Evolutionary conservation across 768 basidiomycete species (phyloP).

Genomic region (Crucibulum laeve): DNA sequence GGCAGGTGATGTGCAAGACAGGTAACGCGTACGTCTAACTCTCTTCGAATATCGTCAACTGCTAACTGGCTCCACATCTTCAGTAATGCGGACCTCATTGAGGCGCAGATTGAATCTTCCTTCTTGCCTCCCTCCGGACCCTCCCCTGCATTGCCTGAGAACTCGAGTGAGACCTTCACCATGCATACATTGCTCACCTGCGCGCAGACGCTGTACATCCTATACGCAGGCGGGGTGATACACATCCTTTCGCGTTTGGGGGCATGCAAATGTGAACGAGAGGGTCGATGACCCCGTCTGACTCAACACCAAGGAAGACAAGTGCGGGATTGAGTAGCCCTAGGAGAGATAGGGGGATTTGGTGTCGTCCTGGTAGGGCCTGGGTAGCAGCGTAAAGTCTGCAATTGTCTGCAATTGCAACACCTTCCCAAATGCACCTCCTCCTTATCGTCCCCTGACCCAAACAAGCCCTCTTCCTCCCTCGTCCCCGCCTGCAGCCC

Average conservation of each 20-base stretch:
- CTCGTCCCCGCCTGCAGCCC: slow-evolving; percentile 56
- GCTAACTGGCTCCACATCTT: too few relatives aligned
- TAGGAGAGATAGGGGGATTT: slow-evolving; percentile 70
- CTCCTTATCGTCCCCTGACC: slow-evolving; percentile 35
- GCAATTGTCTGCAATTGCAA: slow-evolving; percentile 34
- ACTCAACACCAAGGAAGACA: slow-evolving; percentile 94
- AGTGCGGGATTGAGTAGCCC: slow-evolving; percentile 57
- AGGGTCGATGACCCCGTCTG: slow-evolving; percentile 94
- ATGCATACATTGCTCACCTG: slow-evolving; percentile 91
- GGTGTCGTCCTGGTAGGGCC: slow-evolving; percentile 76
- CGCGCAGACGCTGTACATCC: slow-evolving; percentile 95
- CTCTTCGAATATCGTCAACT: too few relatives aligned
- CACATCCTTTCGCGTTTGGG: slow-evolving; percentile 80
- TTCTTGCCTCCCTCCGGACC: slow-evolving; percentile 64
- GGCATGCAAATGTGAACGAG: slow-evolving; percentile 84
- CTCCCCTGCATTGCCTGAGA: slow-evolving; percentile 59
- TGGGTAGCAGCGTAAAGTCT: slow-evolving; percentile 41
- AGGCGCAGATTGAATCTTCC: slow-evolving; percentile 70
- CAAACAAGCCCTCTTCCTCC: slow-evolving; percentile 55
- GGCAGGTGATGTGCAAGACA: too few relatives aligned
- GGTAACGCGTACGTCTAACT: too few relatives aligned
- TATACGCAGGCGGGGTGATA: slow-evolving; percentile 93
- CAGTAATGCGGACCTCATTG: slow-evolving; percentile 55
- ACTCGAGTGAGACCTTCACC: slow-evolving; percentile 69
- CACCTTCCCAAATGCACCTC: slow-evolving; percentile 10